Conservation (phyloP, 2,329 filamentous ascomycete genomes). For the Alternaria novae-zelandiae region DNA sequence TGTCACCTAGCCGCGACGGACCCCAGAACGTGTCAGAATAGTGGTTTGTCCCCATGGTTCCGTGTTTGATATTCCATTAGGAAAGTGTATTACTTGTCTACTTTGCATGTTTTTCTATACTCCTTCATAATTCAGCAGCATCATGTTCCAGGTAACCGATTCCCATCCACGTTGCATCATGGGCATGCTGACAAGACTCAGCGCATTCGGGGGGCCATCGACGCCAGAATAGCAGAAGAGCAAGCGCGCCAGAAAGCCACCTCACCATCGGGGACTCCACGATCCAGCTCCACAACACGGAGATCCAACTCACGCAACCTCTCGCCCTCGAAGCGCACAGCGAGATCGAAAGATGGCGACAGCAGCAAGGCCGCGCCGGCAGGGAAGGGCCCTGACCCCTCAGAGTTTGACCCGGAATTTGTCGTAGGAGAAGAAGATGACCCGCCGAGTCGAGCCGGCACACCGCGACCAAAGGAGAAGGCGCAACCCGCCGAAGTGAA, state of each 20-base stretch:
- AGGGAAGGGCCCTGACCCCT: slow-evolving; percentile 75
- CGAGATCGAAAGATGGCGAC: slow-evolving; percentile 41
- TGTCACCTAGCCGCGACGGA: slow-evolving; percentile 6
- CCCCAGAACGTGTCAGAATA: slow-evolving; percentile 17
- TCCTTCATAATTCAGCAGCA: slow-evolving; percentile 23
- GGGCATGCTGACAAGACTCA: slow-evolving; percentile 48
- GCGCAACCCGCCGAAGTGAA: slow-evolving; percentile 29
- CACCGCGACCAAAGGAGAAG: slow-evolving; percentile 60
- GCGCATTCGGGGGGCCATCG: slow-evolving; percentile 84
- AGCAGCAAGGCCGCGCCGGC: slow-evolving; percentile 46
- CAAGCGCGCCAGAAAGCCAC: slow-evolving; percentile 74
- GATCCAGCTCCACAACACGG: slow-evolving; percentile 53
- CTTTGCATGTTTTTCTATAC: slow-evolving; percentile 10
- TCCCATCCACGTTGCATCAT: neutral
- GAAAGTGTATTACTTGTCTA: neutral
- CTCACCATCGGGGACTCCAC: slow-evolving; percentile 52
- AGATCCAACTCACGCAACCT: slow-evolving; percentile 54
- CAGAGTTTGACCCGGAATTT: slow-evolving; percentile 86
- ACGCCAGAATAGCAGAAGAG: slow-evolving; percentile 88
- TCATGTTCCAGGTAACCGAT: slow-evolving; percentile 46
- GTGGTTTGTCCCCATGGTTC: slow-evolving; percentile 1
- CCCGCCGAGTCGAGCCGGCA: slow-evolving; percentile 65
- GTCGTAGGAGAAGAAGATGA: slow-evolving; percentile 83
- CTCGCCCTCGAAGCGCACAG: slow-evolving; percentile 46
- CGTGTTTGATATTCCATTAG: neutral